Evolutionary conservation across 2,329 filamentous ascomycete genomes (phyloP).

Genomic region (Sphaerulina vaccinii): DNA sequence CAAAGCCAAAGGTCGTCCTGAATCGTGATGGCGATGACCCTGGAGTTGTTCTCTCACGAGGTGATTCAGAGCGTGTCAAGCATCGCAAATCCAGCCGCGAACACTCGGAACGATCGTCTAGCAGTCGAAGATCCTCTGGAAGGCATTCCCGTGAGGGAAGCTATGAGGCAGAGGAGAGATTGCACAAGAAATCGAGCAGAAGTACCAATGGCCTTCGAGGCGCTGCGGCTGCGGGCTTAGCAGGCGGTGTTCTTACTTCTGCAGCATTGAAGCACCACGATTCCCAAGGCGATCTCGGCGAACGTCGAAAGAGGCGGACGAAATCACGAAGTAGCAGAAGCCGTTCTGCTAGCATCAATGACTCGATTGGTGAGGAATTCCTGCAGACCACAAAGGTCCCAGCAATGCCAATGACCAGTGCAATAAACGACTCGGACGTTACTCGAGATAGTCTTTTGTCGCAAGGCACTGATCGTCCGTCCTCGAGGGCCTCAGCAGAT

Average conservation of each 20-base stretch:
- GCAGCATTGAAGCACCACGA: constrained; percentile 64
- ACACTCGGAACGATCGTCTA: constrained; percentile 30
- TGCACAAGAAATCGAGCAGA: constrained; percentile 56
- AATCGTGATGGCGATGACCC: constrained; percentile 60
- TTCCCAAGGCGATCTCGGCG: constrained; percentile 56
- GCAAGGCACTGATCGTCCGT: constrained; percentile 71
- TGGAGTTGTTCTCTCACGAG: constrained; percentile 56
- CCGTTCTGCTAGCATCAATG: constrained; percentile 51
- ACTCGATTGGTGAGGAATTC: constrained; percentile 53
- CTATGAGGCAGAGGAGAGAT: constrained; percentile 48
- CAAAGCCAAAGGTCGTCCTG: constrained; percentile 60
- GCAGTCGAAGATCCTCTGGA: constrained; percentile 31
- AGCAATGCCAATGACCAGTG: constrained; percentile 85
- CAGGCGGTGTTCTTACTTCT: constrained; percentile 59
- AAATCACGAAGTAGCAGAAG: constrained; percentile 53
- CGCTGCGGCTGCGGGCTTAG: constrained; percentile 54
- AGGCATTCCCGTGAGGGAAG: constrained; percentile 28
- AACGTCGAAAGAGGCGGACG: constrained; percentile 49
- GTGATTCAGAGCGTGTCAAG: constrained; percentile 53
- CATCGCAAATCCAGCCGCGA: constrained; percentile 56
- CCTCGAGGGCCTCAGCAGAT: constrained; percentile 63
- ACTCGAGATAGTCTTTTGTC: constrained; percentile 86
- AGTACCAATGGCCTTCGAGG: constrained; percentile 47
- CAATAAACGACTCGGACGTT: constrained; percentile 79
- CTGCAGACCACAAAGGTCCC: constrained; percentile 53